Conservation (phyloP, 495 filamentous ascomycete genomes). For the Penicillium subrubescens region DNA sequence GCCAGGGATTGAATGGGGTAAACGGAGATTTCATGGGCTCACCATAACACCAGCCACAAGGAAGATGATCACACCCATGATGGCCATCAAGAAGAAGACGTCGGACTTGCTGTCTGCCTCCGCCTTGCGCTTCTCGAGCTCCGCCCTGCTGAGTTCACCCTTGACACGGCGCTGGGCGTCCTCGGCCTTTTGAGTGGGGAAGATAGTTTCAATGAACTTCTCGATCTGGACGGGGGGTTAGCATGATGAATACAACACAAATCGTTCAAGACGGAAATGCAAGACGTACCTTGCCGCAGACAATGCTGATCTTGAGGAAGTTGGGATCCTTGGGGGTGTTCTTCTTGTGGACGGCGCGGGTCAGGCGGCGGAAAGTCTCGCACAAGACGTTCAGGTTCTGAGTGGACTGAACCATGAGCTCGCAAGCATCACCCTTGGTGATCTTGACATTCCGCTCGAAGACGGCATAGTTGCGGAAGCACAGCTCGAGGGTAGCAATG, state of each 20-base stretch:
- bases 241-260: neutral
- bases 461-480: slow-evolving; percentile 89
- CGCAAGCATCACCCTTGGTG: slow-evolving; percentile 90
- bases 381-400: slow-evolving; percentile 83
- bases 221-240: slow-evolving; percentile 69
- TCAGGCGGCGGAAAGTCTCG: slow-evolving; percentile 74
- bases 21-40: slow-evolving; percentile 20
- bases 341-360: slow-evolving; percentile 85
- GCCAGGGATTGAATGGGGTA: neutral
- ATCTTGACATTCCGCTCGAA: slow-evolving; percentile 93
- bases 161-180: slow-evolving; percentile 41
- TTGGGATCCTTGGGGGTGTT: slow-evolving; percentile 93
- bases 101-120: slow-evolving; percentile 58
- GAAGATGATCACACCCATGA: slow-evolving; percentile 61
- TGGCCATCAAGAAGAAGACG: slow-evolving; percentile 60
- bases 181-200: slow-evolving; percentile 69
- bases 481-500: slow-evolving; percentile 86
- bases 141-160: slow-evolving; percentile 43
- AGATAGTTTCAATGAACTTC: slow-evolving; percentile 94
- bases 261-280: neutral
- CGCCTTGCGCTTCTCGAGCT: slow-evolving; percentile 50
- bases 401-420: slow-evolving; percentile 87
- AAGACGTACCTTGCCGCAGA: slow-evolving; percentile 76
- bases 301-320: slow-evolving; percentile 88
- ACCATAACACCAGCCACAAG: slow-evolving; percentile 71